Conservation (phyloP, 371 early-diverging fungal species). For the Mortierella sp. region DNA sequence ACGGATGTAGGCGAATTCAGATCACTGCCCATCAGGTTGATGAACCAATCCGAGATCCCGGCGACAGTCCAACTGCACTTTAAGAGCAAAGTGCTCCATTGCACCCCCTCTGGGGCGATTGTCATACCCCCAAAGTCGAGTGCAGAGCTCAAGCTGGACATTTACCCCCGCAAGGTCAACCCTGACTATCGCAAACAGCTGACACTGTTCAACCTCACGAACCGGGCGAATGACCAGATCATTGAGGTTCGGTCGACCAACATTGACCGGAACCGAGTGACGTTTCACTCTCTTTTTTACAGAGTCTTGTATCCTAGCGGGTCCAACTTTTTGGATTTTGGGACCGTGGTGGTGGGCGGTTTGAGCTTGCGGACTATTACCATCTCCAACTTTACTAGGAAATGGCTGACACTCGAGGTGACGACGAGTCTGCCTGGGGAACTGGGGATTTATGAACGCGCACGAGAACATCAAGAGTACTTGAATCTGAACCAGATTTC, state of each 20-base stretch:
- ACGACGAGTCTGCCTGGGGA: conserved; percentile 79
- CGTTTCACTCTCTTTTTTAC: conserved; percentile 97
- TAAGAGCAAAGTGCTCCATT: conserved; percentile 92
- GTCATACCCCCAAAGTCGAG: conserved; percentile 85
- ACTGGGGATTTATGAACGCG: conserved; percentile 55
- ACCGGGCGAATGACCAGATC: conserved; percentile 90
- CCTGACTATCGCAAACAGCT: conserved; percentile 97
- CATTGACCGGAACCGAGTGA: conserved; percentile 94
- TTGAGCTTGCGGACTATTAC: conserved; percentile 83
- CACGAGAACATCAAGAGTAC: conserved; percentile 34
- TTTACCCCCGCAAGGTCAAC: conserved; percentile 98
- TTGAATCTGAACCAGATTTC: conserved; percentile 22
- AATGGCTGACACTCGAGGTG: conserved; percentile 65
- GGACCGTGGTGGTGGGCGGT: conserved; percentile 85
- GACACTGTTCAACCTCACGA: conserved; percentile 89
- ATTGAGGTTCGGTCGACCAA: conserved; percentile 94
- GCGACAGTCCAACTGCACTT: conserved; percentile 89
- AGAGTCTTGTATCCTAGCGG: conserved; percentile 89
- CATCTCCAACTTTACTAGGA: conserved; percentile 85
- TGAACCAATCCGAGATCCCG: conserved; percentile 89
- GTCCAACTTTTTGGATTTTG: conserved; percentile 95
- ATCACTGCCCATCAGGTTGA: conserved; percentile 82
- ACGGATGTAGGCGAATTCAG: conserved; percentile 95
- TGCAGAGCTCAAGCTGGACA: conserved; percentile 89
- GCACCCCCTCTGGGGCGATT: conserved; percentile 79